Conservation (phyloP, 2,329 filamentous ascomycete genomes). For the Rhynchosporium graminicola region DNA sequence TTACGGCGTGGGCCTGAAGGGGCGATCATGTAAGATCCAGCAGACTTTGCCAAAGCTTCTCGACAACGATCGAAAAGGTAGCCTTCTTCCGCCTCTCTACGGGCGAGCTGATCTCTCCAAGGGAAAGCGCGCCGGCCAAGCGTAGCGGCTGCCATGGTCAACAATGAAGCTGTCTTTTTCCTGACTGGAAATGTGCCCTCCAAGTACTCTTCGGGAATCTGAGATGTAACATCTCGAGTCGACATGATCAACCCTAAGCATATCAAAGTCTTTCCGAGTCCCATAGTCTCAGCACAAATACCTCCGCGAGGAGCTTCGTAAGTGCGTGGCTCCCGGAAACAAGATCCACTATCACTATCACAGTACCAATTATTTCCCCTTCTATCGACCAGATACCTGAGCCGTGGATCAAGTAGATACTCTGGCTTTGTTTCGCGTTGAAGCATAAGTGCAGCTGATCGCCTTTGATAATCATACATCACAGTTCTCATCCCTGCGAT, state of each 20-base stretch:
- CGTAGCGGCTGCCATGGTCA: constrained; percentile 74
- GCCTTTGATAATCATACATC: constrained; percentile 77
- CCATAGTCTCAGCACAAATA: constrained; percentile 80
- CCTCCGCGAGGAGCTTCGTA: constrained; percentile 78
- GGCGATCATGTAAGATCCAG: constrained; percentile 59
- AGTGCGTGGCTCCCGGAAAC: constrained; percentile 65
- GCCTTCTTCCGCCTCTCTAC: constrained; percentile 31
- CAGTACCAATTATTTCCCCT: constrained; percentile 67
- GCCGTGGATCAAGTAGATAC: constrained; percentile 70
- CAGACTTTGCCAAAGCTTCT: constrained; percentile 57
- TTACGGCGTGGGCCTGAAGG: constrained; percentile 45
- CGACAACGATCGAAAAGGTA: constrained; percentile 57
- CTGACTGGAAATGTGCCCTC: constrained; percentile 43
- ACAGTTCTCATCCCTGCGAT: constrained; percentile 61
- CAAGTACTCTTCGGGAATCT: constrained; percentile 63
- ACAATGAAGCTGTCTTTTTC: constrained; percentile 59
- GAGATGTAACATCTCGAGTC: constrained; percentile 68
- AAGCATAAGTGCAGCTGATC: constrained; percentile 81
- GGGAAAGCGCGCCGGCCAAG: constrained; percentile 67
- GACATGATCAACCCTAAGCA: constrained; percentile 76
- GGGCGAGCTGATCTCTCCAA: constrained; percentile 67
- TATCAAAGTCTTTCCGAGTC: constrained; percentile 84
- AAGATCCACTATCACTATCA: constrained; percentile 61
- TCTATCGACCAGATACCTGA: constrained; percentile 62
- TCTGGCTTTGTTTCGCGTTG: constrained; percentile 71